These are phyloP conservation scores for Hypoxylon lenormandii DNA, from an alignment of 495 filamentous ascomycete species.

Conservation along the genomic window DNA sequence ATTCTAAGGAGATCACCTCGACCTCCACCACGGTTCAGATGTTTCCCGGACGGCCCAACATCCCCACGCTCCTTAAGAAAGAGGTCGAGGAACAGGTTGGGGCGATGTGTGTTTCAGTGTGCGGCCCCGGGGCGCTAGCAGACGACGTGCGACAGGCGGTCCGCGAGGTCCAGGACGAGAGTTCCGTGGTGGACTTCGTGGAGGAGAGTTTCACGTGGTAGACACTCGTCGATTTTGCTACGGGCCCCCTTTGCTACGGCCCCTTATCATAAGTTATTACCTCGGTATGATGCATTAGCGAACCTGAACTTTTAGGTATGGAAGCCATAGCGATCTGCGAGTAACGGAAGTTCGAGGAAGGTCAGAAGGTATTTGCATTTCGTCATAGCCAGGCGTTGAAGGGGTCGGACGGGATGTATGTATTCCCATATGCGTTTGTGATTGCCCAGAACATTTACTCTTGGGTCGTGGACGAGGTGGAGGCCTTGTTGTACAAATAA, in stretches of 20 bases:
- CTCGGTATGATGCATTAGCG: background rate
- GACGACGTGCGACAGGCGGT: slow-evolving; percentile 85
- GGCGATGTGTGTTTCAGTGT: slow-evolving; percentile 90
- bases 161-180: slow-evolving; percentile 70
- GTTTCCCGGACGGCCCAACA: slow-evolving; percentile 83
- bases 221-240: background rate
- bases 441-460: background rate
- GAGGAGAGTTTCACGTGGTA: slow-evolving; percentile 94
- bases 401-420: background rate
- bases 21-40: slow-evolving; percentile 82
- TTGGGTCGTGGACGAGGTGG: background rate
- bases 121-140: slow-evolving; percentile 82
- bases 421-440: slow-evolving; percentile 5
- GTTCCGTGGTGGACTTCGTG: slow-evolving; percentile 78
- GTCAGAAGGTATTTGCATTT: slow-evolving; percentile 13
- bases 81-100: slow-evolving; percentile 82
- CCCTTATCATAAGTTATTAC: background rate
- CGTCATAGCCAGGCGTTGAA: slow-evolving; percentile 35
- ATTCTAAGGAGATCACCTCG: slow-evolving; percentile 75
- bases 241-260: background rate
- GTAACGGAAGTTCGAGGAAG: background rate
- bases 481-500: slow-evolving; percentile 11
- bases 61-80: slow-evolving; percentile 78
- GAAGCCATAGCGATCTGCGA: background rate
- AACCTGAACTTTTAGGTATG: background rate